A percentile compares a stretch with the other conserved stretches of the same genome.
These are phyloP conservation scores for Arabidopsis hybrid DNA, from an alignment of 441 rosid genomes.

Conservation along the genomic window DNA sequence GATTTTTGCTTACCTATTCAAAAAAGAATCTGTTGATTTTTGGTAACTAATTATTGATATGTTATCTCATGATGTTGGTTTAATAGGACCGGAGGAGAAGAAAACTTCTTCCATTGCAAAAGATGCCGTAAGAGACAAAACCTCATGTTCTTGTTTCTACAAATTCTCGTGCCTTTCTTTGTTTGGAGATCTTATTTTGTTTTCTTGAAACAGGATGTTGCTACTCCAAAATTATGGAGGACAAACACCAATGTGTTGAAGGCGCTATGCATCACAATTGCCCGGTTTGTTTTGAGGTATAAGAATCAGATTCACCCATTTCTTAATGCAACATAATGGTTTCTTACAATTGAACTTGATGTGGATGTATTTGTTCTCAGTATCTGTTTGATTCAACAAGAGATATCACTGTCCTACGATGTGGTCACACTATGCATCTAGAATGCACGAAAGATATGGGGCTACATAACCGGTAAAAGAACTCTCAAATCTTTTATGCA, in stretches of 20 bases:
- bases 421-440: slow-evolving; percentile 83
- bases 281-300: slow-evolving; percentile 93
- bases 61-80: slow-evolving; percentile 33
- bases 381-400: slow-evolving; percentile 74
- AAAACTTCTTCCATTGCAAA: slow-evolving; percentile 75
- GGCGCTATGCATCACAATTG: slow-evolving; percentile 92
- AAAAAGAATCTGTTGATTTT: background rate
- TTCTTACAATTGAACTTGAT: too few relatives aligned
- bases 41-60: slow-evolving; percentile 7
- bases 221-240: slow-evolving; percentile 67
- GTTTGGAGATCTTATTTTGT: background rate
- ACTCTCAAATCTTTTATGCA: background rate
- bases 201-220: slow-evolving; percentile 61
- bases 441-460: slow-evolving; percentile 73
- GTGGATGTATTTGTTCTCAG: slow-evolving; percentile 47
- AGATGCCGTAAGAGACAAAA: slow-evolving; percentile 63
- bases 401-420: slow-evolving; percentile 63
- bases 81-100: slow-evolving; percentile 74
- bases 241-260: slow-evolving; percentile 73
- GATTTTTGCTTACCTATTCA: background rate
- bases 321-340: background rate
- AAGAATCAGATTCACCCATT: background rate
- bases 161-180: background rate
- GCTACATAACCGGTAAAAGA: slow-evolving; percentile 60
- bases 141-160: slow-evolving; percentile 5